phyloP scores from a whole-genome alignment of 768 basidiomycete genomes.

The Lactarius indigo region DNA sequence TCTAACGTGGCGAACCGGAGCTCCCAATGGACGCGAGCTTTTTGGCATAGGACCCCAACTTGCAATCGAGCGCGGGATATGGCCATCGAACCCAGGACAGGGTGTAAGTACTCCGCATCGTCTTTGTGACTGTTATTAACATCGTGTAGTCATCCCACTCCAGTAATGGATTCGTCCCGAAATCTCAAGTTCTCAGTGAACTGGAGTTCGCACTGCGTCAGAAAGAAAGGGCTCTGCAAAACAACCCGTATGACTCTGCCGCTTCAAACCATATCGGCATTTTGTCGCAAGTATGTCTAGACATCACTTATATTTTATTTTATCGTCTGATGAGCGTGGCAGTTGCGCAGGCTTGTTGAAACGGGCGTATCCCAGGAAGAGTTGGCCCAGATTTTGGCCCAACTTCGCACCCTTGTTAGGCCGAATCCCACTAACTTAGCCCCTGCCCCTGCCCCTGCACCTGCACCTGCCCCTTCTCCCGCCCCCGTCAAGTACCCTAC shows the following conservation, averaged over 20 bases:
- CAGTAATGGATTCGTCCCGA: slow-evolving; percentile 52
- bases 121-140: background rate
- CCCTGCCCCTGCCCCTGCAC: slow-evolving; percentile 17
- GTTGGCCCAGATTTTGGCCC: slow-evolving; percentile 67
- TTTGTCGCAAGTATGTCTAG: slow-evolving; percentile 66
- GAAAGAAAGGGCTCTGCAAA: slow-evolving; percentile 69
- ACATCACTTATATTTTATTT: slow-evolving; percentile 1
- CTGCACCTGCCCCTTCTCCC: slow-evolving; percentile 14
- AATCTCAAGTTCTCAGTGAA: slow-evolving; percentile 78
- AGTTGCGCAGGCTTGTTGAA: slow-evolving; percentile 73
- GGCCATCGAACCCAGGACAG: slow-evolving; percentile 47
- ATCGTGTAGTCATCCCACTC: slow-evolving; percentile 31
- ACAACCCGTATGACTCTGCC: slow-evolving; percentile 67
- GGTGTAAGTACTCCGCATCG: slow-evolving; percentile 36
- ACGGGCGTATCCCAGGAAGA: slow-evolving; percentile 79
- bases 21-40: slow-evolving; percentile 73
- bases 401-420: slow-evolving; percentile 62
- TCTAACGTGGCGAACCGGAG: slow-evolving; percentile 88
- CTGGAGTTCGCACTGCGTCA: slow-evolving; percentile 78
- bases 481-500: slow-evolving; percentile 22
- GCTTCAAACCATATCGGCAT: slow-evolving; percentile 72
- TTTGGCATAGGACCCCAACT: slow-evolving; percentile 80
- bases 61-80: slow-evolving; percentile 80
- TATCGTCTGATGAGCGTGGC: slow-evolving; percentile 17
- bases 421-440: slow-evolving; percentile 25